These are phyloP conservation scores for Cytospora leucostoma DNA, from an alignment of 2,329 filamentous ascomycete genomes.

Conservation along the genomic window DNA sequence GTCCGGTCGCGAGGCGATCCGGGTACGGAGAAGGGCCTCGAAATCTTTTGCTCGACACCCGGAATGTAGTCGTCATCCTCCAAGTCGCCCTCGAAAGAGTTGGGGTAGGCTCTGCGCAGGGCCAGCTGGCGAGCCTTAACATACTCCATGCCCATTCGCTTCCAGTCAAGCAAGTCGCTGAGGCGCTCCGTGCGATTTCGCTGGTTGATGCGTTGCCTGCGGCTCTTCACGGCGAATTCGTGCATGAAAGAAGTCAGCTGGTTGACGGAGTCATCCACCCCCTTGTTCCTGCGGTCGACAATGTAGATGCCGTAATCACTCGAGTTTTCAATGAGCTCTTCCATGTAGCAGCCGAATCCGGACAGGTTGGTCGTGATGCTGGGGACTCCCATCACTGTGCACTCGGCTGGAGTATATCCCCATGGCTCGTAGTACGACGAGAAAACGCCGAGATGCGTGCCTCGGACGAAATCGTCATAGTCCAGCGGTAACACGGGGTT, in stretches of 20 bases:
- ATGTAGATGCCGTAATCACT: constrained; percentile 99
- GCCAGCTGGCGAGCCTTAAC: constrained; percentile 95
- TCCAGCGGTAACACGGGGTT: constrained; percentile 95
- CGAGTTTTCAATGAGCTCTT: constrained; percentile 97
- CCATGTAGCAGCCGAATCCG: constrained; percentile 99
- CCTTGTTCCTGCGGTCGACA: constrained; percentile 92
- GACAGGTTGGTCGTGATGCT: constrained; percentile 98
- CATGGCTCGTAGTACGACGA: constrained; percentile 98
- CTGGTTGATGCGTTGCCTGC: constrained; percentile 97
- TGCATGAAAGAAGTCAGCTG: constrained; percentile 91
- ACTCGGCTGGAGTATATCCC: constrained; percentile 98
- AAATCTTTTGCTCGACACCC: constrained; percentile 92
- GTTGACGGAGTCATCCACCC: constrained; percentile 95
- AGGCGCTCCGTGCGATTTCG: constrained; percentile 93
- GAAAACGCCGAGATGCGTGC: constrained; percentile 94
- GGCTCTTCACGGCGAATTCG: constrained; percentile 90
- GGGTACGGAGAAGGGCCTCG: constrained; percentile 88
- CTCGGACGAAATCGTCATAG: constrained; percentile 97
- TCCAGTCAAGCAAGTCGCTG: constrained; percentile 96
- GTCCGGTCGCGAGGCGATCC: constrained; percentile 87
- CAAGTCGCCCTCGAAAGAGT: constrained; percentile 72
- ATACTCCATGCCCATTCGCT: constrained; percentile 99
- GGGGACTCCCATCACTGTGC: constrained; percentile 97
- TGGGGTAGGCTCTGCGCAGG: constrained; percentile 85
- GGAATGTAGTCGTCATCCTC: constrained; percentile 90